Evolutionary conservation across 495 filamentous ascomycete species (phyloP).

Genomic region (Hypoxylon rickii): DNA sequence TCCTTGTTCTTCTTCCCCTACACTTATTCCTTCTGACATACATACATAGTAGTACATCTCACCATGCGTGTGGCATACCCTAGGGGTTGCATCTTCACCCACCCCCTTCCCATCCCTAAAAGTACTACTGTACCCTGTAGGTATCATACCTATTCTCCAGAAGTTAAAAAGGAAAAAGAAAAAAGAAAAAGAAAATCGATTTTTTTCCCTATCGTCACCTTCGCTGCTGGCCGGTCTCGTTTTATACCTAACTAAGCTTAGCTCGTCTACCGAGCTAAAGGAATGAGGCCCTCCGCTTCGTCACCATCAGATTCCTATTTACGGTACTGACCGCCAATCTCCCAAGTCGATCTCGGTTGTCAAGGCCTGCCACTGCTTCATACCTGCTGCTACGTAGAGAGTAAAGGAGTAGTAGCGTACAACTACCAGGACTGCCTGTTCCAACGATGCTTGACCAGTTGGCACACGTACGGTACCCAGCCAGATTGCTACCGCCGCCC

Average conservation of each 20-base stretch:
- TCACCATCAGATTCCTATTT: constrained; percentile 23
- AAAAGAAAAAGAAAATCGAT: neutral
- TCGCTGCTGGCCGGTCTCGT: constrained; percentile 16
- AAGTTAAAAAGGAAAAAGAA: too few species aligned
- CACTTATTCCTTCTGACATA: constrained; percentile 14
- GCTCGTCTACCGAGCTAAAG: constrained; percentile 23
- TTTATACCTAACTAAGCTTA: constrained; percentile 24
- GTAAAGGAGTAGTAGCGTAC: constrained; percentile 1
- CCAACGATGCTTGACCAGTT: constrained; percentile 33
- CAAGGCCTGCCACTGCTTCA: constrained; percentile 7
- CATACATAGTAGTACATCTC: too few species aligned
- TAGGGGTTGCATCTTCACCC: constrained; percentile 6
- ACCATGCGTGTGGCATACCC: constrained; percentile 6
- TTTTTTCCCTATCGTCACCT: constrained; percentile 10
- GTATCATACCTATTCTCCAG: too few species aligned
- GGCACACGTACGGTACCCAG: constrained; percentile 27
- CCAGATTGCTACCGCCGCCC: neutral
- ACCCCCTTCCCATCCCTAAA: neutral
- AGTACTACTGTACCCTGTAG: neutral
- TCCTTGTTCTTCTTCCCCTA: constrained; percentile 4
- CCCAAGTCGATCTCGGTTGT: constrained; percentile 34
- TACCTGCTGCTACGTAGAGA: too few species aligned
- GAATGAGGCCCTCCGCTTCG: constrained; percentile 30
- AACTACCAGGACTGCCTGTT: constrained; percentile 11
- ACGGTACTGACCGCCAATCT: constrained; percentile 37